Percentiles rank a stretch among this genome's conserved stretches.
Conservation (phyloP, 371 early-diverging fungal genomes). For the Paraphysoderma sedebokerense region DNA sequence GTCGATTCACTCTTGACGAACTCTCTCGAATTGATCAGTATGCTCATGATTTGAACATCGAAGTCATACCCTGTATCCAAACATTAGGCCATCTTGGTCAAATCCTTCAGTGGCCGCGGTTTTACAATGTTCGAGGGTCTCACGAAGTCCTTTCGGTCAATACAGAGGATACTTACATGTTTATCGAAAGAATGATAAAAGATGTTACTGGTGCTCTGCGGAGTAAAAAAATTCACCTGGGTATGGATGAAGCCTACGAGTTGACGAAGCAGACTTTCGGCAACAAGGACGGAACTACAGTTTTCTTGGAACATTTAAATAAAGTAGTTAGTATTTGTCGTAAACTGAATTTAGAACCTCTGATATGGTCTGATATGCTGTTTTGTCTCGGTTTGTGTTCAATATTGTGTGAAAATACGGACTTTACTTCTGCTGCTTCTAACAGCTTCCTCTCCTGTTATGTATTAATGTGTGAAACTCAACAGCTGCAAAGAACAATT, state of each 20-base stretch:
- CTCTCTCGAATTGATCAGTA: constrained; percentile 53
- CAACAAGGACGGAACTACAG: constrained; percentile 42
- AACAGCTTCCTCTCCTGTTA: no score
- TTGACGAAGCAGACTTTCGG: constrained; percentile 50
- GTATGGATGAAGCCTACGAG: constrained; percentile 55
- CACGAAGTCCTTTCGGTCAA: constrained; percentile 51
- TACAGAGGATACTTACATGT: constrained; percentile 54
- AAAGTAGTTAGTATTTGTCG: constrained; percentile 51
- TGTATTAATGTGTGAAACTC: constrained; percentile 8
- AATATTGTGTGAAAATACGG: no score
- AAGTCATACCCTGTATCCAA: constrained; percentile 72
- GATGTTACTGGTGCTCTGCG: constrained; percentile 45
- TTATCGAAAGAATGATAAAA: constrained; percentile 52
- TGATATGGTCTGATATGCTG: constrained; percentile 79
- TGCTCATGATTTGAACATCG: constrained; percentile 38
- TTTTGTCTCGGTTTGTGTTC: constrained; percentile 29
- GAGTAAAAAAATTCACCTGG: constrained; percentile 63
- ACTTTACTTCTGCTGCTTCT: no score
- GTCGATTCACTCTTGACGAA: constrained; percentile 49
- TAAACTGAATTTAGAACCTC: constrained; percentile 38
- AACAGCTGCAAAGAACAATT: constrained; percentile 51
- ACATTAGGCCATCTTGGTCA: constrained; percentile 79
- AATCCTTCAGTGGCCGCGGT: constrained; percentile 73
- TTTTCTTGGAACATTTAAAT: constrained; percentile 59
- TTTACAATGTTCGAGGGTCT: constrained; percentile 54